Evolutionary conservation across 345 rosid species (phyloP).

Genomic region (Acer yangbiense): DNA sequence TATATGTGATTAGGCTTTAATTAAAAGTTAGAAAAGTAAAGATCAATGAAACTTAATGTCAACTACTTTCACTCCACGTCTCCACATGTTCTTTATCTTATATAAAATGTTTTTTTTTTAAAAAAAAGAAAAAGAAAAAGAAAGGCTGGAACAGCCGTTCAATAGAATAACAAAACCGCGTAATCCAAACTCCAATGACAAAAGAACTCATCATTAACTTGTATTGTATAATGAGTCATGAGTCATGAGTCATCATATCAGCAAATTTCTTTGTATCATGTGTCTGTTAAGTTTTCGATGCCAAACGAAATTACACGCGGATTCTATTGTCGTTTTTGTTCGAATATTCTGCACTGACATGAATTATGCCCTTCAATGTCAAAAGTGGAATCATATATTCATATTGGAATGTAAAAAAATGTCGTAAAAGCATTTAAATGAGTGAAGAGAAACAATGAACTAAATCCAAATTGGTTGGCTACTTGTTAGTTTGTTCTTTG

Average conservation of each 20-base stretch:
- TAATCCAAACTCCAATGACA: constrained; percentile 9
- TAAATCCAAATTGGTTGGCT: background rate
- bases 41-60: too few species aligned
- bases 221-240: background rate
- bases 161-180: background rate
- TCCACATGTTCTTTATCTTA: background rate
- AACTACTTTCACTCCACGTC: too few species aligned
- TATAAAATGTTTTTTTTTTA: background rate
- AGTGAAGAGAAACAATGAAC: too few species aligned
- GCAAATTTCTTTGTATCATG: background rate
- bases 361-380: too few species aligned
- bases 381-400: too few species aligned
- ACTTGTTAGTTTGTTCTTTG: background rate
- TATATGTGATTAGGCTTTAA: too few species aligned
- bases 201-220: background rate
- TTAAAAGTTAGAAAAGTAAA: too few species aligned
- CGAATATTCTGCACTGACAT: too few species aligned
- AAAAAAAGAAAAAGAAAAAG: too few species aligned
- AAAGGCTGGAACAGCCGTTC: background rate
- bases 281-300: background rate
- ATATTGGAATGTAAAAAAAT: too few species aligned
- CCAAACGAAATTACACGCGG: background rate
- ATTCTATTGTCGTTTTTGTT: too few species aligned
- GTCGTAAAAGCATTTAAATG: too few species aligned
- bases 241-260: background rate